Evolutionary conservation across 139 green algal species (phyloP).

Genomic region (Bryopsis sp.): DNA sequence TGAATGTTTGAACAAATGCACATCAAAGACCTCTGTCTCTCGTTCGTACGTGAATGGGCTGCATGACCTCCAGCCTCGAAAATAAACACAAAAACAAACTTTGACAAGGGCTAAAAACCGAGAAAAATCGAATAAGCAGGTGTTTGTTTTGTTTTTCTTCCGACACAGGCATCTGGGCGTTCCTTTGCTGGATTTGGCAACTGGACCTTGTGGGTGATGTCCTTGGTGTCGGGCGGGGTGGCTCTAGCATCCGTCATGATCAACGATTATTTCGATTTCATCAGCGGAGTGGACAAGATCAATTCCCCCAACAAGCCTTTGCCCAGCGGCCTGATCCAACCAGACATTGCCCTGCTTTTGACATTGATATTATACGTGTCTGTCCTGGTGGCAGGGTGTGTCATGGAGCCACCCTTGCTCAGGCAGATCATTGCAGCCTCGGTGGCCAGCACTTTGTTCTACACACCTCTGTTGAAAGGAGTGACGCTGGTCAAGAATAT

Average conservation of each 20-base stretch:
- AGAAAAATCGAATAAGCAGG: no score
- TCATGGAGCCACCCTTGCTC: slow-evolving; percentile 30
- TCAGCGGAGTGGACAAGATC: slow-evolving; percentile 28
- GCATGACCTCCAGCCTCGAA: no score
- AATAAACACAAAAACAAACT: no score
- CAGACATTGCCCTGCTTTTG: slow-evolving; percentile 48
- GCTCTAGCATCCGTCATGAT: slow-evolving; percentile 43
- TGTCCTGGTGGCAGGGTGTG: slow-evolving; percentile 9
- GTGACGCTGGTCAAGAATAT: slow-evolving; percentile 53
- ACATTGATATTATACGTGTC: slow-evolving; percentile 30
- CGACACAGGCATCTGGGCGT: no score
- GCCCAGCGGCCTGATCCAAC: slow-evolving; percentile 34
- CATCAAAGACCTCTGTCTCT: no score
- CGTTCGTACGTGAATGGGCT: no score
- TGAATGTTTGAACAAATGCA: no score
- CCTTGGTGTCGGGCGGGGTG: slow-evolving; percentile 34
- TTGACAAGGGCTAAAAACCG: no score
- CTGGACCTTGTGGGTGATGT: slow-evolving; percentile 33
- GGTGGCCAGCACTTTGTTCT: slow-evolving; percentile 43
- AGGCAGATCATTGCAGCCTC: slow-evolving; percentile 37
- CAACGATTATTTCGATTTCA: slow-evolving; percentile 68
- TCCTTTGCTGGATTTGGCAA: no score
- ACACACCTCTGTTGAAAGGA: slow-evolving; percentile 54
- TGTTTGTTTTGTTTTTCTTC: no score
- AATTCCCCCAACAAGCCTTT: slow-evolving; percentile 53